Evolutionary conservation across 352 stramenopile genomes (phyloP), one percentile per base, ranked within the genome.

Genomic region (Thalassiosira gravida): DNA sequence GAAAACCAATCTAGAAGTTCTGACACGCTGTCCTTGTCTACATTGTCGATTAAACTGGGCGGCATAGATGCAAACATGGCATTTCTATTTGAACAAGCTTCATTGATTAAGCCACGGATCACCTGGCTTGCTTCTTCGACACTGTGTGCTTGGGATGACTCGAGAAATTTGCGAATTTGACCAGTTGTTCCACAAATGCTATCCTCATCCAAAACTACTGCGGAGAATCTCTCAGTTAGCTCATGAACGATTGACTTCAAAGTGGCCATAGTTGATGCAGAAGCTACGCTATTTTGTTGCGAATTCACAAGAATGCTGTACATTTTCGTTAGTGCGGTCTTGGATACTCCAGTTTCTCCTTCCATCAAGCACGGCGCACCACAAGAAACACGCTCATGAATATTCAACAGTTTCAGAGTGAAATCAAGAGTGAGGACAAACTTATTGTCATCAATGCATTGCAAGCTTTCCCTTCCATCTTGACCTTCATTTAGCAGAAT

Each of bases 361-460:
- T 88, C 78, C 71, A 90, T 86, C 5, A 87, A 55, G 69, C 74
- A 87, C 0, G 83, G 83, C 9, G 85, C 61, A 46, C 76, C 66
- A 47, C 83, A 88, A 13, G 71, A 64, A 30, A 90, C 76, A 29
- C 76, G 61, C 61, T 90, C 81, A 37, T 90, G 76, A 29, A 90
- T 80, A 58, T 57, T 71, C 32, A 90, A 58, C 5, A 90, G 62
- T 42, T 90, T 90, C 9, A 90, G 52, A 11, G 68, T 64, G 24
- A 90, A 90, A 46, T 90, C 83, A 35, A 90, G 59, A 11, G 77
- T 90, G 9, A 90, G 56, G 8, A 90, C 81, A 61, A 89, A 90
- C 18, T 70, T 69, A 18, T 86, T 80, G 18, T 85, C 63, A 42
- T 90, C 77, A 18, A 90, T 82, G 16, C 63, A 84, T 24, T 74